Percentiles rank a stretch among this genome's conserved stretches.
These are phyloP conservation scores for Phytophthora syringae DNA, from an alignment of 352 stramenopile genomes.

Conservation along the genomic window DNA sequence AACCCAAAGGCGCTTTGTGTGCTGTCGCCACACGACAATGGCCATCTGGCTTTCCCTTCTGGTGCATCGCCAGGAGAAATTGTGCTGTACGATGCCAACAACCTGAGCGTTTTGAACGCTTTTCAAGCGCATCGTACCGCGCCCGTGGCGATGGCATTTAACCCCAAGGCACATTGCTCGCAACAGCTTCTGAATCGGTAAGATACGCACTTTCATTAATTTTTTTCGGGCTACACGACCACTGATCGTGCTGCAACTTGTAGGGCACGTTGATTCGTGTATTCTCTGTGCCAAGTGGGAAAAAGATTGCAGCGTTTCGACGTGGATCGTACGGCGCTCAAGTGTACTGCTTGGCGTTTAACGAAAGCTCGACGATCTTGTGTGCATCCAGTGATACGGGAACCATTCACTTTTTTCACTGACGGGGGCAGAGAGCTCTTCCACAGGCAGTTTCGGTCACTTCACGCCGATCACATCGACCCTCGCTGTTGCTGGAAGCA, in stretches of 20 bases:
- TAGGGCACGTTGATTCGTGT: conserved; percentile 98
- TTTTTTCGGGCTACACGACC: not conserved
- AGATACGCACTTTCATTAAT: not conserved
- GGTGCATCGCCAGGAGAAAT: conserved; percentile 87
- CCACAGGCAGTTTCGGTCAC: conserved; percentile 81
- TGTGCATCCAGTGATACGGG: conserved; percentile 97
- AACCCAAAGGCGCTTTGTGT: conserved; percentile 88
- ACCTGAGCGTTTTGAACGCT: conserved; percentile 91
- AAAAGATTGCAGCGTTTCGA: conserved; percentile 93
- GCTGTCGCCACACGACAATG: conserved; percentile 87
- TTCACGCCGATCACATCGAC: conserved; percentile 80
- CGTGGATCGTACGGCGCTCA: conserved; percentile 95
- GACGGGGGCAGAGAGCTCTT: conserved; percentile 70
- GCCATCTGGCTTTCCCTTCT: conserved; percentile 85
- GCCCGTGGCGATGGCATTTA: conserved; percentile 92
- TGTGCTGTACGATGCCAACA: conserved; percentile 93
- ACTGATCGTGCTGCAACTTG: not conserved
- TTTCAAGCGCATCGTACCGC: conserved; percentile 89
- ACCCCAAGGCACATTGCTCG: conserved; percentile 86
- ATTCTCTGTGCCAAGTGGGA: conserved; percentile 94
- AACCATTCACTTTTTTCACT: conserved; percentile 97
- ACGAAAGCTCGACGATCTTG: conserved; percentile 92
- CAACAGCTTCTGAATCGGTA: conserved; percentile 92
- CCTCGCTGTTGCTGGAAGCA: conserved; percentile 71
- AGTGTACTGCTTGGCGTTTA: conserved; percentile 97